Evolutionary conservation across 2,329 filamentous ascomycete genomes (phyloP).

Genomic region (Hymenoscyphus fructigenus): DNA sequence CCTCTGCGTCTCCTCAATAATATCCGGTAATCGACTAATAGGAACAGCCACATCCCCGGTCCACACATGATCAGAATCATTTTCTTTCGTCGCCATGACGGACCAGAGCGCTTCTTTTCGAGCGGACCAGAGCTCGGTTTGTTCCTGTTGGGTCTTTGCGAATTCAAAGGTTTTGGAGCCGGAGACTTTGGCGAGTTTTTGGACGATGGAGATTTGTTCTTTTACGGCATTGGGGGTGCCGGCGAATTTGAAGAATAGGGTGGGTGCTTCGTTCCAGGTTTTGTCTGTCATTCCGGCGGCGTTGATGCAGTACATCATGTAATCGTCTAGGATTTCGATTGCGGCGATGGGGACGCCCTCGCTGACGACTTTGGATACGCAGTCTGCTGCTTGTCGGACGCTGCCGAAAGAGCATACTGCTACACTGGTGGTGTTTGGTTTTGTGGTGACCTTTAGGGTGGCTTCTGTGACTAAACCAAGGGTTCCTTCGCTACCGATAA

Average conservation of each 20-base stretch:
- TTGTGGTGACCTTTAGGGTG: constrained; percentile 80
- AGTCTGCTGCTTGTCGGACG: constrained; percentile 47
- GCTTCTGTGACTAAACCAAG: constrained; percentile 90
- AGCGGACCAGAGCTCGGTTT: constrained; percentile 77
- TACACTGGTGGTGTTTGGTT: constrained; percentile 76
- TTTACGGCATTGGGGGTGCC: constrained; percentile 70
- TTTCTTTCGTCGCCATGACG: constrained; percentile 63
- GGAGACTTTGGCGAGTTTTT: constrained; percentile 57
- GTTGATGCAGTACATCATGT: constrained; percentile 76
- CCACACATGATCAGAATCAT: constrained; percentile 72
- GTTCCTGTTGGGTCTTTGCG: constrained; percentile 67
- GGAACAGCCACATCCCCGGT: constrained; percentile 86
- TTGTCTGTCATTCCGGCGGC: constrained; percentile 64
- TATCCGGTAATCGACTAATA: constrained; percentile 68
- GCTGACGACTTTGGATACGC: constrained; percentile 76
- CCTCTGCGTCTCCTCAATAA: constrained; percentile 74
- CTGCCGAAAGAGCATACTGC: constrained; percentile 67
- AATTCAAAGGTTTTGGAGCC: constrained; percentile 75
- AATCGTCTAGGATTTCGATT: constrained; percentile 90
- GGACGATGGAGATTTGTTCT: constrained; percentile 72
- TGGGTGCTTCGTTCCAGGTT: constrained; percentile 70
- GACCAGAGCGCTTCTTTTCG: constrained; percentile 84
- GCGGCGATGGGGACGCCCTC: constrained; percentile 83
- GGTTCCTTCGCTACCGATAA: constrained; percentile 89
- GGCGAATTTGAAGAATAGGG: constrained; percentile 82